A percentile compares a stretch with the other conserved stretches of the same genome.
Evolutionary conservation across 169 alveolate genomes (phyloP).

Genomic region (Besnoitia besnoiti): DNA sequence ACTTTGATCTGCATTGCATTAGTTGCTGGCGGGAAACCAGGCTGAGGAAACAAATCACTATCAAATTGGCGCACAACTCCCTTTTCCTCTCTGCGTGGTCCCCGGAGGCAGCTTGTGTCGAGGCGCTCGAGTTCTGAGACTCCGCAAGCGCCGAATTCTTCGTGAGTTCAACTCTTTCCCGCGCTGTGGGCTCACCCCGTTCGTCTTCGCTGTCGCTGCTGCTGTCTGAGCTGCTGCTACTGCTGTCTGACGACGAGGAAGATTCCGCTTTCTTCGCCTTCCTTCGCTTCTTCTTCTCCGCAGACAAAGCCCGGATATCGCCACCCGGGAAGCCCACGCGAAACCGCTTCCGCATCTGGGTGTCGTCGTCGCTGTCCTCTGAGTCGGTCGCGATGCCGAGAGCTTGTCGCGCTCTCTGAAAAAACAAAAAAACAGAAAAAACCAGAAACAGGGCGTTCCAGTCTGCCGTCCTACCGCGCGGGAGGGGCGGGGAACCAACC

Average conservation of each 20-base stretch:
- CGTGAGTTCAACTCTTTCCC: neutral
- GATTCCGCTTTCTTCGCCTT: neutral
- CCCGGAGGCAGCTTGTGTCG: too few species aligned
- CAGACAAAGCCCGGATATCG: neutral
- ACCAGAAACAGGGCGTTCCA: neutral
- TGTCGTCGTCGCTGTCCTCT: neutral
- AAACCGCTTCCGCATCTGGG: neutral
- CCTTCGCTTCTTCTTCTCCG: neutral
- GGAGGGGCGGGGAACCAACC: neutral
- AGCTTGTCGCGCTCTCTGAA: neutral
- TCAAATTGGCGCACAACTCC: too few species aligned
- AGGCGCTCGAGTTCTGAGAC: too few species aligned
- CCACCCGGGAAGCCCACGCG: neutral
- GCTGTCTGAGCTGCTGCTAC: constrained; percentile 8
- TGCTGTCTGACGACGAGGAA: neutral
- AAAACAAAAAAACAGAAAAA: neutral
- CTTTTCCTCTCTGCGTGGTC: too few species aligned
- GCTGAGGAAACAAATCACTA: too few species aligned
- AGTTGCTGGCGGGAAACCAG: too few species aligned
- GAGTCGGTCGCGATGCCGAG: constrained; percentile 28
- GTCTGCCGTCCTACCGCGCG: neutral
- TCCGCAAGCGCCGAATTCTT: too few species aligned
- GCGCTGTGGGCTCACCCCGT: neutral
- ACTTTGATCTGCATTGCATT: too few species aligned
- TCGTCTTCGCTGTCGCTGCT: constrained; percentile 7